Base-by-base conservation (phyloP, 331 rosid species). In the Saraca asoca region DNA sequence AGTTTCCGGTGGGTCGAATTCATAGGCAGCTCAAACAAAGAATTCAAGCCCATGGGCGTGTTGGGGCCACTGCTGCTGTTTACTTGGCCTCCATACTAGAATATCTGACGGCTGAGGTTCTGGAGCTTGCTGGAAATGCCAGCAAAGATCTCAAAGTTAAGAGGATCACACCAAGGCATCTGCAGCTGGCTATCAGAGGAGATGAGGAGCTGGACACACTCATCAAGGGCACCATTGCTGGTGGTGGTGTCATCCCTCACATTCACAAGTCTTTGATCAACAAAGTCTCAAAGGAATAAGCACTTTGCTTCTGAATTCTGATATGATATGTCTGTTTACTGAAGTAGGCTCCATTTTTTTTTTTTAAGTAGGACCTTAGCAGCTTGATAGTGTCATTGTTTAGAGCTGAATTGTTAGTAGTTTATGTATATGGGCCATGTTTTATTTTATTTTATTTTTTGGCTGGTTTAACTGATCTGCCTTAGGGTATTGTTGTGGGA, bases 61-160 rank as follows among this genome's bases (percentile, higher is more conserved):
- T 51, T 51, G 56, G 56, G 15, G 56, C 56, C 0, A 51, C 56
- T 15, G 56, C 56, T 14, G 56, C 56, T 5, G 56, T 51, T 5
- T 51, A 51, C 17, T 15, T 31, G 17, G 56, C 56, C 15, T 24
- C 56, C 17, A 51, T 51, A 5, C 17, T 51, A 31, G 77, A 77
- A 64, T 77, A 77, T 37, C 64, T 65, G 59, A 77, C 81, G 7
- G 78, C 78, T 12, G 75, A 77, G 61, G 78, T 77, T 33, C 57
- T 77, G 56, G 78, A 77, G 66, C 58, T 77, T 33, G 81, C 81
- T 13, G 81, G 78, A 7, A 77, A 77, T 55, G 78, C 82, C 48
- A 72, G 82, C 62, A 78, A 78, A 56, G 82, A 78, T 67, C 20
- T 78, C 42, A 78, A 78, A 56, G 82, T 78, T 9, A 51, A 51